Base-by-base conservation (phyloP, 148 eudicot species). In the Rhododendron kiyosumense region DNA sequence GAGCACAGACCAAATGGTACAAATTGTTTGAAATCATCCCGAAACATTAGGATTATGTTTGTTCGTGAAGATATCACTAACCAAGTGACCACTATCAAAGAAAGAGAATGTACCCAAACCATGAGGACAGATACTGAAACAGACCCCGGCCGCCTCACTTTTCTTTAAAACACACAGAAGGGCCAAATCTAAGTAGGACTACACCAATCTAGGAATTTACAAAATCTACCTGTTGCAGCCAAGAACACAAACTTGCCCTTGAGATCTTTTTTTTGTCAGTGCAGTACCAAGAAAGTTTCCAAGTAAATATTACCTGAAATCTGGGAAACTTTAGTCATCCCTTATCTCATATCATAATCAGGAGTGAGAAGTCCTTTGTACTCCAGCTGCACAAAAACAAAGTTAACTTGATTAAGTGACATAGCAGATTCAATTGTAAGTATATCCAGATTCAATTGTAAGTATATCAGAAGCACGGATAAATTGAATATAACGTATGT, bases 311-410 rank as follows among this genome's bases (percentile, higher is more conserved):
- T 1, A 61, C 34, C 75, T 69, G 36, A 69, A 28, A 69, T 69
- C 75, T 69, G 28, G 75, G 75, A 3, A 63, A 20, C 79, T 84
- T 28, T 18, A 49, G 48, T 24, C 9, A 20, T 84, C 51, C 28
- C 79, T 43, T 48, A 63, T 88, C 34, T 73, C 90, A 91, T 91
- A 49, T 84, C 87, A 28, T 34, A 78, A 85, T 87, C 86, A 76
- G 91, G 87, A 89, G 87, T 59, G 81, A 30, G 74, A 38, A 90
- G 90, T 83, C 88, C 96, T 91, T 90, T 92, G n/a, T 81, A 93
- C 79, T 92, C 93, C 90, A 89, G 86, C 98, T 96, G 96, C 91
- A 89, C 18, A 82, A 28, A 79, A 81, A 87, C n/a, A 79, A 85
- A 57, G 9, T 20, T 69, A 30, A 28, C 36, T 26, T 30, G 17